phyloP scores from a whole-genome alignment of 176 grass and related monocot genomes.

The Stipa capillata region DNA sequence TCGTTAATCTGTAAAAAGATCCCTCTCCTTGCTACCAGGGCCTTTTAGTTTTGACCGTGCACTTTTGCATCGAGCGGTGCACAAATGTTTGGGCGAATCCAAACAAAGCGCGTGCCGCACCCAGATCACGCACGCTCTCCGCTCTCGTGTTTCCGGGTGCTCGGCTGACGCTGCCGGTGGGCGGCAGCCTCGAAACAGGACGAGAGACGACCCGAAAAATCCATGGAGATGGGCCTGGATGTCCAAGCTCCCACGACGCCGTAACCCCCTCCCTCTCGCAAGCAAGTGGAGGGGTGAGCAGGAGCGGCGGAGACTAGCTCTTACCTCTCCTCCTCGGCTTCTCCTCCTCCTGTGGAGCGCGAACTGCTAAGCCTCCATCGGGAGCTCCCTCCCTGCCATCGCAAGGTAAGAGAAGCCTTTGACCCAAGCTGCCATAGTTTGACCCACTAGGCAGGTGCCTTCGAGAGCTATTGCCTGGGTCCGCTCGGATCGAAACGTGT shows the following conservation, averaged over 20 bases:
- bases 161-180: neutral
- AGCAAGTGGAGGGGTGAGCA: neutral
- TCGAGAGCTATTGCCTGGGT: neutral
- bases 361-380: neutral
- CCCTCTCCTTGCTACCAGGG: neutral
- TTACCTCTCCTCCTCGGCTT: neutral
- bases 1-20: neutral
- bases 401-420: neutral
- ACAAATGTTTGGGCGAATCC: neutral
- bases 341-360: neutral
- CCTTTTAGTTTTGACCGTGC: neutral
- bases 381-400: neutral
- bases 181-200: neutral
- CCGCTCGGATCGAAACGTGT: neutral
- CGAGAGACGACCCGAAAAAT: neutral
- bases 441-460: neutral
- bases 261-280: neutral
- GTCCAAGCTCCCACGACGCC: slow-evolving; percentile 3
- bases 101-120: neutral
- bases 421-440: neutral
- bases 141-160: neutral
- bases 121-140: neutral
- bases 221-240: neutral
- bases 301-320: neutral
- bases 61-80: neutral